Base-by-base conservation (phyloP, 192 early-diverging fungal species). In the Globomyces pollinis-pini region DNA sequence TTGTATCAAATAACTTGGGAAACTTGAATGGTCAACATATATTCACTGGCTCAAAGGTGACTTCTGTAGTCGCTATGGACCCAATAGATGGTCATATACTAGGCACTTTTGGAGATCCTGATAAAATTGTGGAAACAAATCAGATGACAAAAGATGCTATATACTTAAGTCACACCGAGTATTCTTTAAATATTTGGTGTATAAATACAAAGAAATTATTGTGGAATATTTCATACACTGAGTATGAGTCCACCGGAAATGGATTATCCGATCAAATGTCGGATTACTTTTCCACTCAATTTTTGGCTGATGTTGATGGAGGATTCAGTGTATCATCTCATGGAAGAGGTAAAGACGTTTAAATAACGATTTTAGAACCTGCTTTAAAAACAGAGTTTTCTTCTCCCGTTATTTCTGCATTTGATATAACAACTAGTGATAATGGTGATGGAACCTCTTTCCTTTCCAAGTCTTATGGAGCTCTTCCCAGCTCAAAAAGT, bases 21-120 rank as follows among this genome's bases (percentile, higher is more conserved):
- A 74, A 76, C 16, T 61, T 70, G 16, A 60, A 64, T 16, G 77
- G 73, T 38, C 76, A 75, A 2, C 71, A 79, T 23, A 69, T 83
- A 6, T 89, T 86, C 59, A 83, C 83, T 7, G 82, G 88, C 4
- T 72, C 65, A 15, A 90, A 89, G 60, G 68, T 69, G 15, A 82
- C 86, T 8, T 69, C 75, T 7, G 72, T 91, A 50, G 64, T 85
- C 0, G 87, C 87, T 3, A 61, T 94, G 5, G 84, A 91, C 66
- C 76, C 88, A 39, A 30, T 64, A 3, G 78, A 76, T 20, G 90
- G 90, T 0, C 64, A 68, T 11, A 72, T 91, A 16, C 53, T 88
- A 13, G 63, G 72, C 13, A 61, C 65, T 9, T 86, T 79, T 65
- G 85, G 81, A 7, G 41, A 43, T n/a, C n/a, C 41, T 38, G 76